Conservation (phyloP, 805 yeast genomes). For the Vanderwaltozyma tropicalis region DNA sequence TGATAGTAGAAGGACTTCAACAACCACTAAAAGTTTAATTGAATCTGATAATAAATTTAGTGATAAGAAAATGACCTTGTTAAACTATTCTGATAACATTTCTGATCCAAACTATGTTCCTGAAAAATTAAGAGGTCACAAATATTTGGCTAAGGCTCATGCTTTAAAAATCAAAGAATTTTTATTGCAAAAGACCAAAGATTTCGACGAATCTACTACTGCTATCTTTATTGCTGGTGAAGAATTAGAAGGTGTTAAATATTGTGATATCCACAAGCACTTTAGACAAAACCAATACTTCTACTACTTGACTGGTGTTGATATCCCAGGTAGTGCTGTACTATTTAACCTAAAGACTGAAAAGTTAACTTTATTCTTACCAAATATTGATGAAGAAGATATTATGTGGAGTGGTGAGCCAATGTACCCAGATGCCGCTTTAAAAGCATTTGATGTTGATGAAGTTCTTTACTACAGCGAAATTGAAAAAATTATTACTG, state of each 20-base stretch:
- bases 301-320: constrained; percentile 74
- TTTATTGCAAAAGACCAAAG: constrained; percentile 21
- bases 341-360: constrained; percentile 45
- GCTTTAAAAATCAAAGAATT: constrained; percentile 43
- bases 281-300: constrained; percentile 89
- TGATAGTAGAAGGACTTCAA: too few species aligned
- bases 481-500: constrained; percentile 30
- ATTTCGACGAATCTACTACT: constrained; percentile 21
- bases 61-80: background rate
- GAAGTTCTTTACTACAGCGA: constrained; percentile 56
- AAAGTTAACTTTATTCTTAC: constrained; percentile 62
- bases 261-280: constrained; percentile 69
- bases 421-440: constrained; percentile 52
- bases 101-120: constrained; percentile 18
- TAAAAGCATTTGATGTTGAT: constrained; percentile 64
- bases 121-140: constrained; percentile 23
- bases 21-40: too few species aligned
- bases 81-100: constrained; percentile 2
- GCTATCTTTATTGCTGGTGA: constrained; percentile 56
- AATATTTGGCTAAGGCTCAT: constrained; percentile 80
- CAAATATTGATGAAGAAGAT: constrained; percentile 77
- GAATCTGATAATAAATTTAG: too few species aligned
- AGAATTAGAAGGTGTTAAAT: constrained; percentile 47
- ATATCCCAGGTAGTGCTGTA: constrained; percentile 66
- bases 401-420: constrained; percentile 97